These are phyloP conservation scores for Magnolia sinica DNA, from an alignment of 164 flowering plant genomes.

Conservation along the genomic window DNA sequence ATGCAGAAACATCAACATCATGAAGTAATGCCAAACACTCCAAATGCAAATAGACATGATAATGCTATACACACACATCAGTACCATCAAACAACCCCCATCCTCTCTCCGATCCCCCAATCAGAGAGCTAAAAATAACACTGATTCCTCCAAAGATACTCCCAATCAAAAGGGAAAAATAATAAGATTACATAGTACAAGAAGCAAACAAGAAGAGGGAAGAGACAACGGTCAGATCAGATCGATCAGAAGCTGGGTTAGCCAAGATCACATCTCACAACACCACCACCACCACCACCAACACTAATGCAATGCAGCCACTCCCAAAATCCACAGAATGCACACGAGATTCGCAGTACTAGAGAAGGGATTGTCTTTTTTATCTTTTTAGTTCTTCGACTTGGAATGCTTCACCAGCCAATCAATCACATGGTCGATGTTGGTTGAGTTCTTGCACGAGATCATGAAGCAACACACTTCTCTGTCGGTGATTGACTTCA, in stretches of 20 bases:
- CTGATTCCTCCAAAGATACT: background rate
- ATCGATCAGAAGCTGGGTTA: background rate
- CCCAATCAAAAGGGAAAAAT: background rate
- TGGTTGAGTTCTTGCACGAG: constrained; percentile 59
- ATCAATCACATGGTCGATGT: constrained; percentile 51
- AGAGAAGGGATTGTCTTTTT: background rate
- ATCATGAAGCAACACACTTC: constrained; percentile 63
- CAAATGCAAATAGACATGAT: too few species aligned
- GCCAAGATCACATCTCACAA: background rate
- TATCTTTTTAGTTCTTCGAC: constrained; percentile 36
- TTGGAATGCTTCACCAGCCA: constrained; percentile 65
- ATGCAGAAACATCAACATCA: too few species aligned
- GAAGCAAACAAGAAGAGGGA: background rate
- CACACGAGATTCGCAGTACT: background rate
- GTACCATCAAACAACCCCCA: too few species aligned
- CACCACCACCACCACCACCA: background rate
- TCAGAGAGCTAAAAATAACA: too few species aligned
- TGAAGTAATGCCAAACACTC: too few species aligned
- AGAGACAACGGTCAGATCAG: background rate
- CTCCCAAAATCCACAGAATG: background rate
- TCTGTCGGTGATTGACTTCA: constrained; percentile 38
- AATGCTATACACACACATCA: too few species aligned
- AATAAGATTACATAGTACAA: background rate
- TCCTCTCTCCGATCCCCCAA: too few species aligned
- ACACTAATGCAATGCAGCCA: background rate